Conservation (phyloP, 805 yeast species). For the Lachancea sp. region DNA sequence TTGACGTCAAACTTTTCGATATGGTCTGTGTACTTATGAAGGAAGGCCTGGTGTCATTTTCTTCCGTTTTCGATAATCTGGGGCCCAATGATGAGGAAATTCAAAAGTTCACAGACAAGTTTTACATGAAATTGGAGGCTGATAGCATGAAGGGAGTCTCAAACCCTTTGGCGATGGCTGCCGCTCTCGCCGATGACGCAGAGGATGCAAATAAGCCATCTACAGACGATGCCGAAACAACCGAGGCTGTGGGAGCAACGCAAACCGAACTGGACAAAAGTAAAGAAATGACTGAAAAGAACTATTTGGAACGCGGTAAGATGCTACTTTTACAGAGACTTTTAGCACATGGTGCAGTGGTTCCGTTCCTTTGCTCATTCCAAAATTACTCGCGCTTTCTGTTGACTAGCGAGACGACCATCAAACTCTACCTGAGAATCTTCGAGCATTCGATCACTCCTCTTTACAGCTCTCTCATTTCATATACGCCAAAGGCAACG, state of each 20-base stretch:
- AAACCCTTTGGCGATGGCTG: slow-evolving; percentile 81
- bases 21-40: slow-evolving; percentile 55
- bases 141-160: slow-evolving; percentile 57
- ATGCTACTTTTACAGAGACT: slow-evolving; percentile 45
- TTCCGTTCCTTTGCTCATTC: slow-evolving; percentile 55
- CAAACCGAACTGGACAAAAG: slow-evolving; percentile 18
- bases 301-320: slow-evolving; percentile 30
- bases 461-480: slow-evolving; percentile 23
- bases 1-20: slow-evolving; percentile 34
- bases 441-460: slow-evolving; percentile 46
- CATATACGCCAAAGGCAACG: neutral
- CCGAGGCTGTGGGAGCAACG: slow-evolving; percentile 6
- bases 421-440: slow-evolving; percentile 43
- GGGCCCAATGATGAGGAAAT: slow-evolving; percentile 48
- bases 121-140: slow-evolving; percentile 45
- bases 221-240: slow-evolving; percentile 1
- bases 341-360: slow-evolving; percentile 52
- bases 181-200: slow-evolving; percentile 68
- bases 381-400: slow-evolving; percentile 57
- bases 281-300: neutral
- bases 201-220: slow-evolving; percentile 35
- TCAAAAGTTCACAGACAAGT: slow-evolving; percentile 37
- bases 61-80: slow-evolving; percentile 50
- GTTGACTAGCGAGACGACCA: slow-evolving; percentile 43
- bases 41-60: slow-evolving; percentile 59